Percentiles rank a stretch among this genome's conserved stretches.
phyloP scores from a whole-genome alignment of 495 filamentous ascomycete species.

The Penicillium pulvis region DNA sequence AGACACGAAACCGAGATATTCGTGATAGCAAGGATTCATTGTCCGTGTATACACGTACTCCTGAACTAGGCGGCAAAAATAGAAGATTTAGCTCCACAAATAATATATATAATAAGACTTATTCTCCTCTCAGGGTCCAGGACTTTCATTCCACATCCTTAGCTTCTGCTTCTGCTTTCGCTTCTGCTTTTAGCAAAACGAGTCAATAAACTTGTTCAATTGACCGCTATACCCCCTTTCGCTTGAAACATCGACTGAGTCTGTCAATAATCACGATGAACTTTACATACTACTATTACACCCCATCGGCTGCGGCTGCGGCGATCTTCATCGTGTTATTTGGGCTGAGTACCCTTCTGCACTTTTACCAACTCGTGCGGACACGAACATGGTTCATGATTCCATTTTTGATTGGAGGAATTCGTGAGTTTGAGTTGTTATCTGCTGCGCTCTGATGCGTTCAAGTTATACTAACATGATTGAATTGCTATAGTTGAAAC shows the following conservation, averaged over 20 bases:
- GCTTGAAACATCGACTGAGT: not conserved
- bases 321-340: conserved; percentile 56
- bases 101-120: not conserved
- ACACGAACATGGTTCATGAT: conserved; percentile 57
- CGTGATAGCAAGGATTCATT: not conserved
- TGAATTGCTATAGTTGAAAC: conserved; percentile 34
- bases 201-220: not conserved
- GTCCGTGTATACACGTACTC: not conserved
- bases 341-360: conserved; percentile 38
- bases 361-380: conserved; percentile 47
- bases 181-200: not conserved
- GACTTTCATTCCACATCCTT: not conserved
- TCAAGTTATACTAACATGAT: not conserved
- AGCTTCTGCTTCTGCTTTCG: too few species aligned
- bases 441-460: too few species aligned
- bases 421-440: conserved; percentile 40
- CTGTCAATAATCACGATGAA: conserved; percentile 13
- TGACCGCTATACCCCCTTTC: not conserved
- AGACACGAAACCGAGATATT: not conserved
- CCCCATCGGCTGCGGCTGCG: conserved; percentile 51
- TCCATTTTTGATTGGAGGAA: conserved; percentile 55
- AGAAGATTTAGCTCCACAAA: not conserved
- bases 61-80: not conserved
- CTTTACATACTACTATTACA: conserved; percentile 44
- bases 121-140: not conserved